phyloP scores from a whole-genome alignment of 2,329 filamentous ascomycete genomes.

The Beauveria sp. region DNA sequence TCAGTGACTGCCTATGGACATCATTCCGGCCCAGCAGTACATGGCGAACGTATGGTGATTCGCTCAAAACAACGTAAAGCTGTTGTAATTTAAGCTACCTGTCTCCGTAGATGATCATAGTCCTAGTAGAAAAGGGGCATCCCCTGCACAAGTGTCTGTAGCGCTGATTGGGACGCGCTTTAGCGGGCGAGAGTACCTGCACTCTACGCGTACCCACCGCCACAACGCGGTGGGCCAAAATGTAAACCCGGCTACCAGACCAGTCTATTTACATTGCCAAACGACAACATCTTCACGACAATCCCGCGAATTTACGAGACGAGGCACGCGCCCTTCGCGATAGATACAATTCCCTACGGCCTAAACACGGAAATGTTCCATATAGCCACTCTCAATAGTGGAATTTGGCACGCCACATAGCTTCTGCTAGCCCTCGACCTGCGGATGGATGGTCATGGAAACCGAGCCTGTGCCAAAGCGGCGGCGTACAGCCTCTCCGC shows the following conservation, averaged over 20 bases:
- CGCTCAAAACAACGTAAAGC: too few relatives aligned
- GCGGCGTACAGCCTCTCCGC: constrained; percentile 41
- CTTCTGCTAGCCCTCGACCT: neutral
- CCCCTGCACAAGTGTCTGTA: neutral
- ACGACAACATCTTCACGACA: constrained; percentile 1
- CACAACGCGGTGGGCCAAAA: constrained; percentile 3
- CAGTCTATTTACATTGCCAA: constrained; percentile 4
- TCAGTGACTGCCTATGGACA: too few relatives aligned
- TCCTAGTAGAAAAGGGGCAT: neutral
- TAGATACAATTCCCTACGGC: neutral
- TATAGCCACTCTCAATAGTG: neutral
- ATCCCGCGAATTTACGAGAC: neutral
- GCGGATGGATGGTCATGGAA: constrained; percentile 9
- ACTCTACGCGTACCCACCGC: constrained; percentile 8
- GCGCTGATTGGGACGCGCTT: neutral
- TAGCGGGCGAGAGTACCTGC: neutral
- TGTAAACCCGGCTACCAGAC: neutral
- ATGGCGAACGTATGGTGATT: too few relatives aligned
- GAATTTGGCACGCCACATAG: neutral
- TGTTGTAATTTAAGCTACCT: too few relatives aligned
- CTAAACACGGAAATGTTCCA: neutral
- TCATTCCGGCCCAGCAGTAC: too few relatives aligned
- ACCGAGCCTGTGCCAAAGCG: constrained; percentile 54
- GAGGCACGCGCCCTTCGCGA: neutral
- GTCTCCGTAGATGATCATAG: neutral